Base-by-base conservation (phyloP, 768 basidiomycete genomes). In the Kwoniella shandongensis region DNA sequence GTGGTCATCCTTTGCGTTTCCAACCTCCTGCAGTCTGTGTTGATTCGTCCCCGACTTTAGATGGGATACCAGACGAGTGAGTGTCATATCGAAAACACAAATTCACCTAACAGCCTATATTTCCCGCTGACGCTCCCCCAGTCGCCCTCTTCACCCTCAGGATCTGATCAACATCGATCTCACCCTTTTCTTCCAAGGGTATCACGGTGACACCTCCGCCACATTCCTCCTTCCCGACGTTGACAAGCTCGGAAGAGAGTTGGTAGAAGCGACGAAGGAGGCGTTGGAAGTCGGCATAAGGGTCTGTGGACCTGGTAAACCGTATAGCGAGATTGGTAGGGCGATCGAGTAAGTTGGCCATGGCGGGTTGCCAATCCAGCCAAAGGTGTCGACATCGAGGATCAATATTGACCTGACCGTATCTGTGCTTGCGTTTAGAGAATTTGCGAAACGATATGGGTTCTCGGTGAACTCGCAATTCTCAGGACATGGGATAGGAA, bases 51-150 rank as follows among this genome's bases (percentile, higher is more conserved):
- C 1, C 4, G 46, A 3, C 40, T 13, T 18, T 17, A 76, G 75
- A 96, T 70, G 92, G 91, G 0, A 91, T 96, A 54, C 92, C 92
- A 26, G 90, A 94, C 78, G 83, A 88, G 90, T 91, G 62, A 63
- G 83, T 13, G 25, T 52, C 42, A 23, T 6, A 12, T 32, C n/a
- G n/a, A n/a, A n/a, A n/a, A n/a, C n/a, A n/a, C n/a, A n/a, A n/a
- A n/a, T n/a, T n/a, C n/a, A n/a, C n/a, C n/a, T n/a, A n/a, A n/a
- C n/a, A n/a, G n/a, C n/a, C n/a, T n/a, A n/a, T n/a, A n/a, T n/a
- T n/a, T n/a, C n/a, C n/a, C n/a, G n/a, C n/a, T n/a, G n/a, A n/a
- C n/a, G n/a, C n/a, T n/a, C n/a, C n/a, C n/a, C n/a, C 62, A 92
- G 91, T 55, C 88, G 91, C 32, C 84, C 84, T 0, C 81, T 96